Base-by-base conservation (phyloP, 73 alveolate species). In the Tetrahymena elliotti region DNA sequence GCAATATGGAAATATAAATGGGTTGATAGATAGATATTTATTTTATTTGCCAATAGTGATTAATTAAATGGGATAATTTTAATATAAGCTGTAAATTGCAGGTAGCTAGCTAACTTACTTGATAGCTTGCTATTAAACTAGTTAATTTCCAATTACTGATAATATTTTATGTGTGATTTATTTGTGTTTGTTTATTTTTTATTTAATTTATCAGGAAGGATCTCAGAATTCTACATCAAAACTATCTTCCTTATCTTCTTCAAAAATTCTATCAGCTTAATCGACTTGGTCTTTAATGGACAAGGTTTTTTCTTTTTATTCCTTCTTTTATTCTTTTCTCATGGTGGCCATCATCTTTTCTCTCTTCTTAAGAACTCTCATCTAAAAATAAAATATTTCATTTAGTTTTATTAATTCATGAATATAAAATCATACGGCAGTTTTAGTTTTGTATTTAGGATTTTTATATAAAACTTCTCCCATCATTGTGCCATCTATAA, bases 391-490 rank as follows among this genome's bases (percentile, higher is more conserved):
- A 37, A 35, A 33, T 40, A 83, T 94, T 20, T 84, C 83, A 16
- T 35, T 94, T 22, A 94, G 22, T 84, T 82, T 93, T 27, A 38
- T 33, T 84, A 33, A 38, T 41, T 94, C 83, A 18, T 84, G 54
- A 12, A 38, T n/a, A 52, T 41, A 4, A 47, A 47, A 18, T 4
- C 41, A 4, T n/a, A 39, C 93, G 22, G 93, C 93, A 47, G 96
- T 88, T 20, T 39, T 84, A 33, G 95, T 88, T 40, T 47, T 34
- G 82, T 47, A 94, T 4, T 38, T 95, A 83, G 95, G 98, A 97
- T 98, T 99, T 94, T 98, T 97, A 98, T 98, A 99, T 40, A 99
- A 95, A 31, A 99, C 97, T 94, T 98, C 98, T 15, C 99, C 99
- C 12, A 98, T 97, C 94, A 98, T 95, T 16, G 98, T 93, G 31